Evolutionary conservation across 2,329 filamentous ascomycete genomes (phyloP), one percentile per base, ranked within the genome.

Genomic region (Canariomyces notabilis): DNA sequence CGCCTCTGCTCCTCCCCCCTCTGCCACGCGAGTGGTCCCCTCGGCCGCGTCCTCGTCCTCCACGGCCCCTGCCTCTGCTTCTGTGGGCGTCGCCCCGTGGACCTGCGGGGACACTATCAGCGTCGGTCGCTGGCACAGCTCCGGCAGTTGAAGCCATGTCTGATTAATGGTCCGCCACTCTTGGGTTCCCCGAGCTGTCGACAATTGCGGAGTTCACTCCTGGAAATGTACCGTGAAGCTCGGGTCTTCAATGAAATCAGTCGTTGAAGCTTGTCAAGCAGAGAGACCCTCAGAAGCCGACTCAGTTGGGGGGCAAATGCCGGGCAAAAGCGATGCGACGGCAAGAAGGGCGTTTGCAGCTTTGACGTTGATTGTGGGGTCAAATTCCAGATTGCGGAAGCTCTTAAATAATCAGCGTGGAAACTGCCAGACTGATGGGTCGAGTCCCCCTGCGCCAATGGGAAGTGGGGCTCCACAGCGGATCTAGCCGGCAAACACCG

Each of bases 41-140:
- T 22, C 57, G 49, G 50, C 61, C 26, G 52, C 62, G 52, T 14
- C 65, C 67, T 56, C 70, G 60, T 35, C 67, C 66, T 44, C 70
- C 64, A 44, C 67, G 64, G 51, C 67, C 70, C 52, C 71, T 66
- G 41, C 68, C 67, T 37, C 70, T 64, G 18, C 67, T 68, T 58
- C 69, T 62, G 20, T 59, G 53, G 29, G 60, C 62, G 33, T 66
- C 64, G 23, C 61, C 55, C 37, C 61, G 57, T 2, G 50, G 40
- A 18, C 42, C 43, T n/a, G 42, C 23, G 15, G 48, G 33, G 11
- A 46, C 15, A 29, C 37, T 18, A 14, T 32, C 23, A 33, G 21
- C 37, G 39, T 39, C 47, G 41, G 20, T 39, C 12, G 44, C 26
- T 23, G 46, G n/a, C 39, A 39, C 36, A 34, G 37, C 37, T 33